Base-by-base conservation (phyloP, 2,329 filamentous ascomycete genomes). In the Alternaria sp. region DNA sequence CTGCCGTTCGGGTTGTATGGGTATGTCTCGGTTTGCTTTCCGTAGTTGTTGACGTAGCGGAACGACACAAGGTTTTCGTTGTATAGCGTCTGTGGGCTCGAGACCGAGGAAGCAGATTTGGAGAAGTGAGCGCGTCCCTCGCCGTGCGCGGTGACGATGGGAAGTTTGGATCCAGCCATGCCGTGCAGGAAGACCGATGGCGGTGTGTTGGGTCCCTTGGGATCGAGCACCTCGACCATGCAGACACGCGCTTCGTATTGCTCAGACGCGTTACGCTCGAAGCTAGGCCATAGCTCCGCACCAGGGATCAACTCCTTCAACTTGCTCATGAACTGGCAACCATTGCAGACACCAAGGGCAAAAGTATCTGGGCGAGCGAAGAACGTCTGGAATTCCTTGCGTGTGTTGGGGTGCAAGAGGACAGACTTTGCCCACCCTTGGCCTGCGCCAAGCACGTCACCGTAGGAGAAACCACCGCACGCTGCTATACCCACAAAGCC, bases 391-490 rank as follows among this genome's bases (percentile, higher is more conserved):
- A 98, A 97, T 71, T 95, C 91, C 61, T 86, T 85, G 45, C 93
- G 89, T 45, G 90, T 90, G 61, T 90, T 83, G 23, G 87, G 87
- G 81, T 98, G 93, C 79, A 96, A 87, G 17, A 98, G 87, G 43
- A 98, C 93, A 2, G 92, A 95, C 81, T 96, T 94, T 5, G 96
- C 93, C 96, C 96, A 99, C 46, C 96, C 96, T 74, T 95, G 91
- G 57, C 96, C 96, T n/a, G 96, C 96, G 62, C 95, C 96, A 1
- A 98, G 87, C 40, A 95, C 92, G 72, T 95, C 92, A 71, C 93
- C 93, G 78, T 97, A 98, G 15, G 93, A 97, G 87, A 99, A 98
- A 53, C 96, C 96, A 77, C 96, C 96, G 69, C 94, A 97, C n/a
- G 93, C 93, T 36, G 95, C 96, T 50, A 98, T 86, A 70, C 96